Base-by-base conservation (phyloP, 169 alveolate species). In the Cryptosporidium canis region DNA sequence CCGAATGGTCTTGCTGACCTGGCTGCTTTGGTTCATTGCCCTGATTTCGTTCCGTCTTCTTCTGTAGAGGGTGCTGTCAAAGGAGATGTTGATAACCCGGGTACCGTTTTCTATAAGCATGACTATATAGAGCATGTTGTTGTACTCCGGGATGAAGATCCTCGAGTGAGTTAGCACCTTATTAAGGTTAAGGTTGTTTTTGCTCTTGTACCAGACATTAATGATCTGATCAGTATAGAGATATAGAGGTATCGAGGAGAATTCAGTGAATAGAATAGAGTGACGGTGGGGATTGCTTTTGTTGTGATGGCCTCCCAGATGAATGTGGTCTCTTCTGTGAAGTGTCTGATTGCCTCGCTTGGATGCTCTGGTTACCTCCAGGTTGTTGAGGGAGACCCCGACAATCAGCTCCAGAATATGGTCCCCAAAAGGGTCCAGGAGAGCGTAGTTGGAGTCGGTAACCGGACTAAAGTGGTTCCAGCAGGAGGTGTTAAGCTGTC, bases 81-180 rank as follows among this genome's bases (percentile, higher is more conserved):
- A 55, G 31, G 84, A 70, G n/a, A 70, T 48, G 18, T 70, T 70
- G 43, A 70, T 70, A 3, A 70, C 84, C 27, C 84, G 48, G 3
- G 84, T 70, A 48, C 84, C 84, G 53, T 55, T 70, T 51, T 70
- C 84, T 27, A 70, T 55, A 21, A 70, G 31, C 43, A 70, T 29
- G 11, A 70, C 68, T 51, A 55, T n/a, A 47, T 70, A 70, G 35
- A 70, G 31, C 41, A 33, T 27, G n/a, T 24, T 70, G 3, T 70
- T 70, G 27, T 51, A 44, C n/a, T 55, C 84, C 2, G 84, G 84
- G 9, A 70, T 51, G 24, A 48, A 70, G 33, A 70, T 24, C 29
- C 61, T 70, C 16, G 84, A 51, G 16, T 70, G 84, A 37, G 84
- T 35, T 47, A 51, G 18, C 9, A 70, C 84, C n/a, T 70, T 47